Percentiles rank a stretch among this genome's conserved stretches.
Evolutionary conservation across 495 filamentous ascomycete species (phyloP).

Genomic region (Terfezia boudieri): DNA sequence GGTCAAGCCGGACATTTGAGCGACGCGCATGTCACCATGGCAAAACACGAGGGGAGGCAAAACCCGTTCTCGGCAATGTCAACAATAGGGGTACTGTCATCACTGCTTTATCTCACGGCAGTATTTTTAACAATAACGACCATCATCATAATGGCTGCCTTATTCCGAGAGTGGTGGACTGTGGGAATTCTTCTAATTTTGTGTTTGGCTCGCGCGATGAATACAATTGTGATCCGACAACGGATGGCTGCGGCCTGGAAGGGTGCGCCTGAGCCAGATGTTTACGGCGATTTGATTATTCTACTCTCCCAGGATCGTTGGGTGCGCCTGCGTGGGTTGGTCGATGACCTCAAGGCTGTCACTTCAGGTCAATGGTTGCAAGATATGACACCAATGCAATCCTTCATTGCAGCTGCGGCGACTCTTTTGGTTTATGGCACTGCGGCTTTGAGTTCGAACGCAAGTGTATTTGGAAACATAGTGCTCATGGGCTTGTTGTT

Average conservation of each 20-base stretch:
- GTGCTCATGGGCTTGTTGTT: conserved; percentile 29
- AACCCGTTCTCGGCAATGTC: conserved; percentile 3
- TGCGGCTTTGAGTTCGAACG: conserved; percentile 30
- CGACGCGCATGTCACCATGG: conserved; percentile 23
- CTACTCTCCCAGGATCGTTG: conserved; percentile 24
- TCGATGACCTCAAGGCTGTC: conserved; percentile 35
- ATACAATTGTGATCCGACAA: conserved; percentile 31
- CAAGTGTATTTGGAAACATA: conserved; percentile 25
- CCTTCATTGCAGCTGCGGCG: conserved; percentile 24
- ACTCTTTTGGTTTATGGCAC: conserved; percentile 35
- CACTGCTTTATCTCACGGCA: conserved; percentile 25
- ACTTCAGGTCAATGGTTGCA: conserved; percentile 34
- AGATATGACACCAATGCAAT: conserved; percentile 29
- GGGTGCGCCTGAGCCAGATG: conserved; percentile 21
- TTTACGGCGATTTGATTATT: conserved; percentile 22
- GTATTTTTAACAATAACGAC: conserved; percentile 24
- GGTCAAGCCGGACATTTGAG: conserved; percentile 25
- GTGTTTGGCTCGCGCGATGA: conserved; percentile 31
- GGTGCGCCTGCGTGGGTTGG: conserved; percentile 29
- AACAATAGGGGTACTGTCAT: conserved; percentile 21
- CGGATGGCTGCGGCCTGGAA: conserved; percentile 21
- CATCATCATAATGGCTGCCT: conserved; percentile 22
- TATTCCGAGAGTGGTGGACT: conserved; percentile 31
- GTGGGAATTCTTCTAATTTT: conserved; percentile 24
- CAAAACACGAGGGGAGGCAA: conserved; percentile 8